Evolutionary conservation across 2,329 filamentous ascomycete species (phyloP), one percentile per base, ranked within the genome.

Genomic region (Alternaria sp.): DNA sequence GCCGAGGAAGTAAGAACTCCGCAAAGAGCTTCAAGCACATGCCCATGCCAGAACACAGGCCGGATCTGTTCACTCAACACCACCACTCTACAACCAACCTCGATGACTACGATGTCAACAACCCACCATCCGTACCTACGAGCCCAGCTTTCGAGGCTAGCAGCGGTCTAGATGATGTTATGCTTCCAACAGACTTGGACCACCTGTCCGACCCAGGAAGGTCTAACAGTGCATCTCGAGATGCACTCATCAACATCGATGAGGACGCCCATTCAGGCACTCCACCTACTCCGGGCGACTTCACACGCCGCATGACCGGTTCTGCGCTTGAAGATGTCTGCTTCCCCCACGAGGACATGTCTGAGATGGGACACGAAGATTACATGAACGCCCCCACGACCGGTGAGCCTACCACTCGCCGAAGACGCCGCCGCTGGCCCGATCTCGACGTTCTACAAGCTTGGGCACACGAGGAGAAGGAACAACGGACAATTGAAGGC

Each of bases 401-500:
- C 47, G 80, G 79, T 43, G 79, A 79, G 46, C 71, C 73, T 6
- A 80, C 79, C 17, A 81, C 81, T 44, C 80, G 86, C 59, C 78
- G 83, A 80, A 65, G 79, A 81, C 83, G 77, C 7, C 77, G 88
- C 36, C 90, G 91, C 69, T 98, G 94, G 93, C 96, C 96, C 0
- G 93, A 98, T 77, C 83, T 98, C 15, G 84, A 88, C 1, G 88
- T 92, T 6, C 83, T 99, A 11, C 93, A 97, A 62, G 92, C 97
- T 67, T 99, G 94, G 94, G 93, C 91, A 65, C 87, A 87, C 5
- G 89, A 95, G 69, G 96, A 99, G 79, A 97, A 97, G 79, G 93
- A 97, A 76, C 90, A 90, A 61, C 88, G 92, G 56, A 95, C 88
- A 57, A 80, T 84, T 54, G 93, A 96, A 61, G 92, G 92, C 58